Evolutionary conservation across 2,329 filamentous ascomycete species (phyloP), one percentile per base, ranked within the genome.

Genomic region (Trichoderma afroharzianum): DNA sequence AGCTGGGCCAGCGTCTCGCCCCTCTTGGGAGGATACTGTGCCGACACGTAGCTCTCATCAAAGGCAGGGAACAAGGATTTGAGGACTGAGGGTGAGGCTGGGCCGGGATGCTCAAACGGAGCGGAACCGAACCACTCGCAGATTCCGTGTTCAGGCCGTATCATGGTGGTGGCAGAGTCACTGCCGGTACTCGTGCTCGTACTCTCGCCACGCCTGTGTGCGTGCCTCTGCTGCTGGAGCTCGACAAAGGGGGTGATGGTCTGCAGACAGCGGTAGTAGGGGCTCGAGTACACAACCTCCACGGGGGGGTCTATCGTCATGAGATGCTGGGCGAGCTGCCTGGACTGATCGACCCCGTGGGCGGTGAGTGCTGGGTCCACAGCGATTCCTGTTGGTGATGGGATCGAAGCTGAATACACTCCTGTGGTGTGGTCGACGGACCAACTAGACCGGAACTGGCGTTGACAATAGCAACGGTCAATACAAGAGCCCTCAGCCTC

Each of bases 91-190:
- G 91, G 83, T 4, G 88, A 82, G 3, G 94, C 93, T 3, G 95
- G 94, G 18, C 87, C 86, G 0, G 96, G 96, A 78, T 98, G 96
- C 69, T 92, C 87, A 81, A 97, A 98, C 72, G 90, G 90, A 18
- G 95, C 94, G 62, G 89, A 86, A 30, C 96, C 96, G 80, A 96
- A 98, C 92, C 96, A 98, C 84, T 99, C 96, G 73, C 93, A 91
- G 50, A 90, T 77, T 14, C 88, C 88, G 70, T 84, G 82, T 76
- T 91, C 89, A 62, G 85, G 86, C 43, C 87, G 84, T 73, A 91
- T 86, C 50, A 78, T 81, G 71, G 81, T 75, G 30, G 78, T 74
- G 55, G 76, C 74, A 73, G 14, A 1, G 36, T 3, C 15, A 43
- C 39, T 21, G 33, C 21, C 36, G n/a, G 6, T 28, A 33, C 30